Conservation (phyloP, 805 yeast genomes). For the Torulaspora delbrueckii region DNA sequence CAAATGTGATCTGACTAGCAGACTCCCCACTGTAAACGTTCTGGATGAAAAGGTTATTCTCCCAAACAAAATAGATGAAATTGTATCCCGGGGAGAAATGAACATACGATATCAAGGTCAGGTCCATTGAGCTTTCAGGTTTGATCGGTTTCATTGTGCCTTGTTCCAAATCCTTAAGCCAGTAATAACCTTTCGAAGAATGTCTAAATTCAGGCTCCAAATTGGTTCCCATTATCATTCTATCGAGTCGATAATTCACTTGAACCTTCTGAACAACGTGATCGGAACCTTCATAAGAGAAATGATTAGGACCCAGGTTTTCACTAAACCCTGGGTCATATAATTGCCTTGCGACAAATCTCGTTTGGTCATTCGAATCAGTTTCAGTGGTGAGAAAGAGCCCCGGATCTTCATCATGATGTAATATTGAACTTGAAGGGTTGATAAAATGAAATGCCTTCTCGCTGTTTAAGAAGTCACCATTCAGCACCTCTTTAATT, state of each 20-base stretch:
- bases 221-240: slow-evolving; percentile 55
- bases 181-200: slow-evolving; percentile 57
- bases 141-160: slow-evolving; percentile 34
- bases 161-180: slow-evolving; percentile 50
- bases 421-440: slow-evolving; percentile 20
- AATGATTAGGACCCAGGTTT: slow-evolving; percentile 29
- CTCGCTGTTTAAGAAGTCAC: slow-evolving; percentile 25
- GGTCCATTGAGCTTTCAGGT: slow-evolving; percentile 20
- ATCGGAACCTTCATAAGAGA: slow-evolving; percentile 40
- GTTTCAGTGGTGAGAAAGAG: slow-evolving; percentile 31
- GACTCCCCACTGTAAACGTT: slow-evolving; percentile 25
- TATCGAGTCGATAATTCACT: slow-evolving; percentile 43
- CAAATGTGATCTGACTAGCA: slow-evolving; percentile 33
- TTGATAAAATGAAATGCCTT: slow-evolving; percentile 25
- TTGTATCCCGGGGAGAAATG: slow-evolving; percentile 60
- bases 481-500: slow-evolving; percentile 18
- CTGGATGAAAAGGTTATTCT: slow-evolving; percentile 51
- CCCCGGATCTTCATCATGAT: slow-evolving; percentile 42
- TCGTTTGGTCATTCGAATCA: slow-evolving; percentile 11
- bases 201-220: slow-evolving; percentile 56
- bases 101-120: slow-evolving; percentile 39
- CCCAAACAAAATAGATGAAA: slow-evolving; percentile 50
- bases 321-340: slow-evolving; percentile 22
- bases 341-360: slow-evolving; percentile 33
- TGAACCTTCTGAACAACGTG: slow-evolving; percentile 40